A percentile compares a stretch with the other conserved stretches of the same genome.
Evolutionary conservation across 306 rosid genomes (phyloP).

Genomic region (Trichosanthes truncata): DNA sequence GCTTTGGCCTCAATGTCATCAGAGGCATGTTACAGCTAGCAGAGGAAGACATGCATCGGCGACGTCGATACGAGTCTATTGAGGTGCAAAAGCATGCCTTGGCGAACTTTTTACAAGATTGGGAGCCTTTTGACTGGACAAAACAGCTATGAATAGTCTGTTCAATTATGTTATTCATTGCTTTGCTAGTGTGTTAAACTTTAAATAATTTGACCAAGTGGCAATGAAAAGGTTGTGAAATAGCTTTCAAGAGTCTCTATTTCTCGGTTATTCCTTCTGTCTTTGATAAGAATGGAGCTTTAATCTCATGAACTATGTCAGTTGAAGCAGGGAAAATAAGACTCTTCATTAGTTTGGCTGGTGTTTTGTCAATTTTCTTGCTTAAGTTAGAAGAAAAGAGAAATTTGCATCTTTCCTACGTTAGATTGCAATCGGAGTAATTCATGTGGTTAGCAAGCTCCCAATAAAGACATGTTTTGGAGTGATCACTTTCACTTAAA

Average conservation of each 20-base stretch:
- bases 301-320: too few species aligned
- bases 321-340: too few species aligned
- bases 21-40: conserved; percentile 73
- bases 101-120: conserved; percentile 40
- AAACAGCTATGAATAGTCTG: conserved; percentile 15
- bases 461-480: too few species aligned
- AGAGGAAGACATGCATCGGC: conserved; percentile 77
- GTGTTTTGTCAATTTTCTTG: too few species aligned
- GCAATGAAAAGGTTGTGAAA: not conserved
- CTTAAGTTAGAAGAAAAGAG: too few species aligned
- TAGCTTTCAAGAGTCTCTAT: not conserved
- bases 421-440: too few species aligned
- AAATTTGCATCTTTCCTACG: too few species aligned
- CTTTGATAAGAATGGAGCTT: too few species aligned
- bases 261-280: too few species aligned
- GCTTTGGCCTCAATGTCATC: conserved; percentile 62
- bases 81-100: conserved; percentile 72
- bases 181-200: not conserved
- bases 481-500: too few species aligned
- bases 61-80: conserved; percentile 33
- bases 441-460: too few species aligned
- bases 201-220: not conserved
- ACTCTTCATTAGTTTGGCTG: too few species aligned
- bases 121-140: conserved; percentile 83
- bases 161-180: not conserved